Percentiles rank a stretch among this genome's conserved stretches.
phyloP scores from a whole-genome alignment of 2,329 filamentous ascomycete genomes.

The Fusarium incarnatum region DNA sequence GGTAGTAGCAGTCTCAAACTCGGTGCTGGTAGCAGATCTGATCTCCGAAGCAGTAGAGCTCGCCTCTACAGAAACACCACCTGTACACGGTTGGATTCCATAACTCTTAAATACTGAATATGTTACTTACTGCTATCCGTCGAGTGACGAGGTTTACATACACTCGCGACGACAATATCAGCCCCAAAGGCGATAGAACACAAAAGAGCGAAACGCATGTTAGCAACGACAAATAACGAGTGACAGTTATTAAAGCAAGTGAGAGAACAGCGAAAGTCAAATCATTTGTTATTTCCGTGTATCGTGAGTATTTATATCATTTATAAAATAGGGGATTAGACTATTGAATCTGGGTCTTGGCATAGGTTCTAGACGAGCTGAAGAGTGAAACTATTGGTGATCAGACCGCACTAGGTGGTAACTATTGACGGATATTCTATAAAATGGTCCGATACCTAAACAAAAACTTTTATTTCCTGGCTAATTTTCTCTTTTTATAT shows the following conservation, averaged over 20 bases:
- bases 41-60: background rate
- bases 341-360: background rate
- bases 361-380: background rate
- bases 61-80: background rate
- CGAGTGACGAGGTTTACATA: background rate
- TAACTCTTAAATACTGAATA: no score
- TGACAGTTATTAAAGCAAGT: background rate
- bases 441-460: no score
- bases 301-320: background rate
- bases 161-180: background rate
- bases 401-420: background rate
- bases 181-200: background rate
- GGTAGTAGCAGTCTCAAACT: background rate
- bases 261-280: accelerated
- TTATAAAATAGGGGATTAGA: background rate
- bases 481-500: no score
- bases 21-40: background rate
- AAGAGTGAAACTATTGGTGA: background rate
- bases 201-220: background rate
- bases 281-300: accelerated
- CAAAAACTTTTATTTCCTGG: no score
- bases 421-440: background rate
- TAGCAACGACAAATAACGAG: background rate
- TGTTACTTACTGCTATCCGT: background rate
- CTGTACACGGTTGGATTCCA: accelerated